Evolutionary conservation across 108 stramenopile genomes (phyloP).

Genomic region (Parmales sp.): DNA sequence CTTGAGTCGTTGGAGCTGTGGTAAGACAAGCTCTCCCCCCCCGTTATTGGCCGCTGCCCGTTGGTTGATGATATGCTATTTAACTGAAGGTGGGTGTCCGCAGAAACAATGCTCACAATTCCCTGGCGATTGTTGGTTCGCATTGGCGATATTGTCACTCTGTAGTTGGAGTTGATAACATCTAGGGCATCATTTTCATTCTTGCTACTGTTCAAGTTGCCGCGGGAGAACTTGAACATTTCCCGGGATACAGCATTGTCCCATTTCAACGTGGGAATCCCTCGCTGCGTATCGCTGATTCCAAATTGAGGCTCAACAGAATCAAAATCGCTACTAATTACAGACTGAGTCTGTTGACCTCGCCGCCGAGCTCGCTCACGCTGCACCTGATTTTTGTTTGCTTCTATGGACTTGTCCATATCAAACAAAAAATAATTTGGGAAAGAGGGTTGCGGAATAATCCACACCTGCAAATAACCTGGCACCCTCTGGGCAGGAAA

Average conservation of each 20-base stretch:
- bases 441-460: no score
- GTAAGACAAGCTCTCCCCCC: background rate
- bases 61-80: background rate
- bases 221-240: background rate
- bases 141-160: background rate
- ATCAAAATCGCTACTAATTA: no score
- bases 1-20: background rate
- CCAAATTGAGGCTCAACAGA: no score
- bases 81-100: constrained; percentile 2
- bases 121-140: background rate
- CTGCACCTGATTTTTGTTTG: no score
- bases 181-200: background rate
- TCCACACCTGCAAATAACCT: no score
- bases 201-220: background rate
- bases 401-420: no score
- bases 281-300: background rate
- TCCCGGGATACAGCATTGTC: background rate
- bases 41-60: no score
- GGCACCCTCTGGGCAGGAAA: no score
- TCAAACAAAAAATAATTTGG: no score
- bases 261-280: background rate
- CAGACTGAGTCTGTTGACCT: no score
- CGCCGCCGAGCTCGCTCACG: no score
- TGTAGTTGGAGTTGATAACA: background rate
- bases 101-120: background rate